phyloP scores from a whole-genome alignment of 1,284 basidiomycete genomes.

The Malassezia pachydermatis region DNA sequence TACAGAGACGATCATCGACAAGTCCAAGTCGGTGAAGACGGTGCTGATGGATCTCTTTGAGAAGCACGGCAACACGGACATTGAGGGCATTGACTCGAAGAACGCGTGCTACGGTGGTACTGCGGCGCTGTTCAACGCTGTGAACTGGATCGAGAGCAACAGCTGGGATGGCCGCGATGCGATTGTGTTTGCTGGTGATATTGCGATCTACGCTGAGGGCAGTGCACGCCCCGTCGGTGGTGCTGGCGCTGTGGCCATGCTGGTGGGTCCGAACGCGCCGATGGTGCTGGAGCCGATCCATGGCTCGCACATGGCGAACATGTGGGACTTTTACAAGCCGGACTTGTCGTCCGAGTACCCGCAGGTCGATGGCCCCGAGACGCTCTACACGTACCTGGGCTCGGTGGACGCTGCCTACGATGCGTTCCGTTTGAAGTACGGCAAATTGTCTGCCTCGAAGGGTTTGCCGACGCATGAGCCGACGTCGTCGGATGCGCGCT shows the following conservation, averaged over 20 bases:
- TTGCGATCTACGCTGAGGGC: slow-evolving; percentile 96
- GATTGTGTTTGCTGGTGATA: slow-evolving; percentile 92
- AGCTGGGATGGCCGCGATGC: slow-evolving; percentile 99
- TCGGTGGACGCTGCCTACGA: slow-evolving; percentile 85
- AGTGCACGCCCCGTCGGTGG: slow-evolving; percentile 89
- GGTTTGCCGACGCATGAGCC: slow-evolving; percentile 51
- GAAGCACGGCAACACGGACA: slow-evolving; percentile 82
- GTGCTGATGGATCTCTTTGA: slow-evolving; percentile 96
- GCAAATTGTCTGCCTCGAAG: slow-evolving; percentile 50
- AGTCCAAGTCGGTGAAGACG: slow-evolving; percentile 98
- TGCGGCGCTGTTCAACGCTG: slow-evolving; percentile 90
- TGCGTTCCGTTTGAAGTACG: slow-evolving; percentile 72
- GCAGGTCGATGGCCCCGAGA: slow-evolving; percentile 91
- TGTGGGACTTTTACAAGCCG: slow-evolving; percentile 56
- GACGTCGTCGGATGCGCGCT: slow-evolving; percentile 9
- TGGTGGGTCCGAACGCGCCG: slow-evolving; percentile 92
- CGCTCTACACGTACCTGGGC: slow-evolving; percentile 86
- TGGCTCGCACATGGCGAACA: slow-evolving; percentile 94
- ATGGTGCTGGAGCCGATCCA: slow-evolving; percentile 88
- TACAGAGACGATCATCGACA: slow-evolving; percentile 98
- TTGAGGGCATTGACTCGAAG: slow-evolving; percentile 97
- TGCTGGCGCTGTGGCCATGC: slow-evolving; percentile 85
- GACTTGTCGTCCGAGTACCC: slow-evolving; percentile 63
- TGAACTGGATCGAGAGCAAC: slow-evolving; percentile 81
- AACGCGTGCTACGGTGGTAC: slow-evolving; percentile 99